Base-by-base conservation (phyloP, 352 stramenopile genomes). In the Hyaloperonospora arabidopsidis region DNA sequence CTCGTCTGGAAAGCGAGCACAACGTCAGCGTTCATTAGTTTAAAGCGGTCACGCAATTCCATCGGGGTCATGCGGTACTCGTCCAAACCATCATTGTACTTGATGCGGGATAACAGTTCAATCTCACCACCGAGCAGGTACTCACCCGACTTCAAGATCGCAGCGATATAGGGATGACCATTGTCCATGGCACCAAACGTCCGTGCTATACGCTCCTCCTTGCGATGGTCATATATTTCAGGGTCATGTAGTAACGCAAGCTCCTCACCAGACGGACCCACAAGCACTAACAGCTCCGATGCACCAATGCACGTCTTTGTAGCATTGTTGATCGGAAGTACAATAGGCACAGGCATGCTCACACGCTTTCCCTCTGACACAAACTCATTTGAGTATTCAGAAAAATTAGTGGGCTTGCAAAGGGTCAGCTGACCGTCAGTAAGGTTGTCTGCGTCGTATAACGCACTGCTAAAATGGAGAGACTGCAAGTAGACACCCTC, bases 1-100 rank as follows among this genome's bases (percentile, higher is more conserved):
- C 95, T 76, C 17, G 96, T 99, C 74, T 99, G 95, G 69, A 99
- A 99, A 21, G 96, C 96, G 41, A 98, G 95, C 23, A 99, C 94
- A 1, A 97, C 96, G 68, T 99, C 96, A 0, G 96, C 95, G 34
- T 87, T 80, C 76, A 98, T 96, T 8, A 86, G 72, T 34, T 97
- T 79, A 63, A 99, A 99, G 61, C 96, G 84, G 29, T 86, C 74
- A 49, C 95, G 89, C 32, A 99, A 66, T 58, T 98, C 95, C 2
- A 56, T 86, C 1, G 91, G 89, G 11, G 96, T 98, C 49, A 98
- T 80, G 25, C 96, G 89, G 74, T 96, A 99, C 67, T 97, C 59
- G 68, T 99, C 96, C 29, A 99, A 67, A 23, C 95, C 95, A 61
- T 99, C 96, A 68, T 98, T 95, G 79, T 99, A 99, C 54, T 76